Base-by-base conservation (phyloP, 2,329 filamentous ascomycete species). In the Scleromitrula shiraiana region DNA sequence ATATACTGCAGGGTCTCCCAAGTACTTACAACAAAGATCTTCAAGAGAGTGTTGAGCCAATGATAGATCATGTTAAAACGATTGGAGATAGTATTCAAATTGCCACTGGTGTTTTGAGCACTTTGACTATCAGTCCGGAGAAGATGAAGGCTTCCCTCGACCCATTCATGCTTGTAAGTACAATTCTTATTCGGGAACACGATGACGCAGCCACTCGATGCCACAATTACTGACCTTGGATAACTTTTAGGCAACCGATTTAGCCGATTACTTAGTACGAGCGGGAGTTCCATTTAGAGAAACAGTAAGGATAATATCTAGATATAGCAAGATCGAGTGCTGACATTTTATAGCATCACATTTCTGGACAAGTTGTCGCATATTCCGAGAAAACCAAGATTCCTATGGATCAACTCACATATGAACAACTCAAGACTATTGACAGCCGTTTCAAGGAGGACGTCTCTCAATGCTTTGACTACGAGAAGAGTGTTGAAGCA, bases 41-140 rank as follows among this genome's bases (percentile, higher is more conserved):
- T n/a, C 88, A 95, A 68, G 88, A 95, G 69, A 83, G 80, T 50
- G 82, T 87, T 53, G 85, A 94, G 72, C 83, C 85, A n/a, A 80
- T 95, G 69, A 77, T 95, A 41, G 87, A 94, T 66, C 79, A 83
- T 64, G 78, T 90, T 67, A 86, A 89, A 75, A 91, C 87, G 5
- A 75, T 93, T 53, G 77, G 76, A 49, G 85, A 94, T 71, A 88
- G 84, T 62, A 76, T 94, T 46, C 80, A 84, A 65, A 95, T 95
- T 58, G 85, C 86, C 23, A 85, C 85, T 20, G 85, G 89, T 46
- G 83, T 94, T 5, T 72, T 95, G 4, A 78, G 80, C 1, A 94
- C 87, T 0, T 71, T 94, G 9, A 77, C 71, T 5, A 75, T 84
- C 53, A 74, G 78, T 59, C 79, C 85, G 0, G 80, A 85, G 53